These are phyloP conservation scores for Geotrichum siamense DNA, from an alignment of 1,139 yeast genomes.

Conservation along the genomic window DNA sequence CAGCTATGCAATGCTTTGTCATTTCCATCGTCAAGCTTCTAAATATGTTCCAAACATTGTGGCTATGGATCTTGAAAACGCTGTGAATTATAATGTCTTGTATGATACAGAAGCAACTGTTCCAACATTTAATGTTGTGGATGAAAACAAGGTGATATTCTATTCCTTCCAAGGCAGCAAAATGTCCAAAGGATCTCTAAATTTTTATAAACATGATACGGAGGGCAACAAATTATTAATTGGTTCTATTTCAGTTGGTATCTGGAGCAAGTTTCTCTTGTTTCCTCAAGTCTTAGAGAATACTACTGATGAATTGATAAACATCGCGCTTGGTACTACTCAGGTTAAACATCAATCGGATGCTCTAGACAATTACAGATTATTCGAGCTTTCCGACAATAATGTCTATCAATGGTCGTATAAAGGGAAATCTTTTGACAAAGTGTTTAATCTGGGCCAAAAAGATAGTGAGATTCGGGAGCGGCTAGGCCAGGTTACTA, in stretches of 20 bases:
- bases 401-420: slow-evolving; percentile 58
- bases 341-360: slow-evolving; percentile 53
- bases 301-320: slow-evolving; percentile 33
- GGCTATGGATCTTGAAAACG: slow-evolving; percentile 37
- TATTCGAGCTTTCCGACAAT: slow-evolving; percentile 54
- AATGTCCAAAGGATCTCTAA: slow-evolving; percentile 10
- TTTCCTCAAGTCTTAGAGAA: slow-evolving; percentile 36
- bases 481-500: slow-evolving; percentile 33
- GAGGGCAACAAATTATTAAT: slow-evolving; percentile 48
- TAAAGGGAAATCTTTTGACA: slow-evolving; percentile 50
- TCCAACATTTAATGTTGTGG: slow-evolving; percentile 48
- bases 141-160: slow-evolving; percentile 28
- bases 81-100: slow-evolving; percentile 41
- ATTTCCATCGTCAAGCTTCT: slow-evolving; percentile 52
- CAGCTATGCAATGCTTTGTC: slow-evolving; percentile 49
- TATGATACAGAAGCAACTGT: slow-evolving; percentile 54
- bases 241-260: slow-evolving; percentile 53
- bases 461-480: slow-evolving; percentile 57
- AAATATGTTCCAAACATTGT: slow-evolving; percentile 49
- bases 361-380: slow-evolving; percentile 52
- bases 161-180: slow-evolving; percentile 7
- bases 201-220: slow-evolving; percentile 6
- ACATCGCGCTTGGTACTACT: slow-evolving; percentile 57
- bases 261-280: slow-evolving; percentile 50
- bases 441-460: slow-evolving; percentile 50